Evolutionary conservation across 2,329 filamentous ascomycete genomes (phyloP).

Genomic region (Aspergillus ruber): DNA sequence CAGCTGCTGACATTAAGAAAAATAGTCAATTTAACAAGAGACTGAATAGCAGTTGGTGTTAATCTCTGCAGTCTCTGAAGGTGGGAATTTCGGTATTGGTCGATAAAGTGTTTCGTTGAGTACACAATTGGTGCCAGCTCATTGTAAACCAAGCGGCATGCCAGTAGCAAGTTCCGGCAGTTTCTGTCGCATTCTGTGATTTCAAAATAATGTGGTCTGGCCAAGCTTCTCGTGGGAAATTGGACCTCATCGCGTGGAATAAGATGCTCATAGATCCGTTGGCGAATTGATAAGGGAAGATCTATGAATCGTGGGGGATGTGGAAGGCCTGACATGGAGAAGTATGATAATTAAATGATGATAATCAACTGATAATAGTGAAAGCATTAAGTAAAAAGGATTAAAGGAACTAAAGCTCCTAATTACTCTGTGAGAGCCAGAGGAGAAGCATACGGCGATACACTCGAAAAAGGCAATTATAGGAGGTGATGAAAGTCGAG

Average conservation of each 20-base stretch:
- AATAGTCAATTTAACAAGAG: not conserved
- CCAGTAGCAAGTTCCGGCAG: not conserved
- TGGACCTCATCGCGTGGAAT: not conserved
- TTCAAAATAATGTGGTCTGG: not conserved
- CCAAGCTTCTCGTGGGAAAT: not conserved
- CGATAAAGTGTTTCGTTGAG: not conserved
- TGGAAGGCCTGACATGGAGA: not conserved
- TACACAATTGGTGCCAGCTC: not conserved
- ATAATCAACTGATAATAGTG: not conserved
- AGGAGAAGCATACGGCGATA: not conserved
- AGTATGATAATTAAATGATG: constrained; percentile 1
- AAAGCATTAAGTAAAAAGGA: not conserved
- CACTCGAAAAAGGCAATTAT: not conserved
- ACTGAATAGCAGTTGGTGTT: not conserved
- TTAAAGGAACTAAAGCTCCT: not conserved
- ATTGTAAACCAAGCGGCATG: not conserved
- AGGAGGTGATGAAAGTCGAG: too few relatives aligned
- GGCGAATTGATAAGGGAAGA: not conserved
- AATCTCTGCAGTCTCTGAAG: not conserved
- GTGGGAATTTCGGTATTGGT: not conserved
- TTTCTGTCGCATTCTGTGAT: not conserved
- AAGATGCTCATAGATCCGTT: not conserved
- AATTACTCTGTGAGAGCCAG: not conserved
- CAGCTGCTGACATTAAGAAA: not conserved
- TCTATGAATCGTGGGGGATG: not conserved